Evolutionary conservation across 2,329 filamentous ascomycete genomes (phyloP).

Genomic region (Ophiosphaerella herpotricha): DNA sequence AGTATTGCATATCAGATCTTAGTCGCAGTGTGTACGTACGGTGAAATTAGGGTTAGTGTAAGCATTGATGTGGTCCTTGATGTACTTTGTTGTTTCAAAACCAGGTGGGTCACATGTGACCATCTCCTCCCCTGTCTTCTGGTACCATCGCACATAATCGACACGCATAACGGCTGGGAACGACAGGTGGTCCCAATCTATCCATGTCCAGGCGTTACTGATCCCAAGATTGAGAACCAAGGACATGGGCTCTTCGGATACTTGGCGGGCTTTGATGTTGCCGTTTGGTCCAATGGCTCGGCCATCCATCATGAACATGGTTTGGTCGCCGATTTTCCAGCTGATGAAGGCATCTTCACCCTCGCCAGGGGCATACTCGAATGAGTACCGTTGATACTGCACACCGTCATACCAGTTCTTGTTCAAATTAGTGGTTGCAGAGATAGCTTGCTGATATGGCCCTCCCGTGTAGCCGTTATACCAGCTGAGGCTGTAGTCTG

Average conservation of each 20-base stretch:
- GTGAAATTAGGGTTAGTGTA: slow-evolving; percentile 59
- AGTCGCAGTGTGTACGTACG: slow-evolving; percentile 38
- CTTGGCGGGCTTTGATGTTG: slow-evolving; percentile 55
- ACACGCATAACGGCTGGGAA: slow-evolving; percentile 59
- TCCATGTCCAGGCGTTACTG: slow-evolving; percentile 55
- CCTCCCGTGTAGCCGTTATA: slow-evolving; percentile 60
- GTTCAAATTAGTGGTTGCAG: slow-evolving; percentile 60
- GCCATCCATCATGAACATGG: slow-evolving; percentile 58
- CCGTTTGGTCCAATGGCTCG: slow-evolving; percentile 59
- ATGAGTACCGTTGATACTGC: slow-evolving; percentile 60
- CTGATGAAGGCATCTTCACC: slow-evolving; percentile 52
- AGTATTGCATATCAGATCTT: neutral
- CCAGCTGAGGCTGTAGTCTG: slow-evolving; percentile 53
- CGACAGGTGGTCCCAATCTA: slow-evolving; percentile 51
- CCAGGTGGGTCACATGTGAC: slow-evolving; percentile 62
- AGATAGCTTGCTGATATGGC: slow-evolving; percentile 61
- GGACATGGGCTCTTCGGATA: slow-evolving; percentile 60
- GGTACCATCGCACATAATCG: slow-evolving; percentile 62
- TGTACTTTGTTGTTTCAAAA: slow-evolving; percentile 58
- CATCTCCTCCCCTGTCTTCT: slow-evolving; percentile 53
- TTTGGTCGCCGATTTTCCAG: slow-evolving; percentile 59
- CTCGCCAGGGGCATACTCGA: slow-evolving; percentile 59
- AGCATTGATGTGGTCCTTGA: slow-evolving; percentile 52
- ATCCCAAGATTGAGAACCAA: slow-evolving; percentile 60
- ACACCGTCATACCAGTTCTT: slow-evolving; percentile 61